Percentiles rank a stretch among this genome's conserved stretches.
Evolutionary conservation across 495 filamentous ascomycete genomes (phyloP).

Genomic region (Collariella sp.): DNA sequence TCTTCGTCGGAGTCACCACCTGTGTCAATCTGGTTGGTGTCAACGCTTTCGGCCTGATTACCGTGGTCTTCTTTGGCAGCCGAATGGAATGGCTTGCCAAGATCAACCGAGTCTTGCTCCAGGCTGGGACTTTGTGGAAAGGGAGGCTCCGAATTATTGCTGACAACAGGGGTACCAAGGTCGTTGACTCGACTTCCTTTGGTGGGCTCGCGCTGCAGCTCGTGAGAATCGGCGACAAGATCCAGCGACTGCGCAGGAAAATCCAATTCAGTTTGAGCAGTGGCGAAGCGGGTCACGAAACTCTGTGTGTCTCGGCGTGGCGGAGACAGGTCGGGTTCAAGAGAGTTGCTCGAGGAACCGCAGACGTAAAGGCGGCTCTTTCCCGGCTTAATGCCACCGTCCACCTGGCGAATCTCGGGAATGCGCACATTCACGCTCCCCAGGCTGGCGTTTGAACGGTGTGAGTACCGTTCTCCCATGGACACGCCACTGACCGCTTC

Average conservation of each 20-base stretch:
- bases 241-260: not conserved
- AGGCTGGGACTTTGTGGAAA: no score
- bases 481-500: not conserved
- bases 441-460: not conserved
- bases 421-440: not conserved
- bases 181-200: not conserved
- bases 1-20: constrained; percentile 25
- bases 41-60: not conserved
- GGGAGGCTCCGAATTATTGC: not conserved
- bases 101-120: not conserved
- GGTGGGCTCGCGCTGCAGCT: not conserved
- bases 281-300: not conserved
- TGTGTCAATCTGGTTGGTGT: not conserved
- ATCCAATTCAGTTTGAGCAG: not conserved
- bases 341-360: constrained; percentile 1
- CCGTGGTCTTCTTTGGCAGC: not conserved
- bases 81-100: not conserved
- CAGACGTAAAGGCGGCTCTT: constrained; percentile 2
- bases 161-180: not conserved
- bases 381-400: not conserved
- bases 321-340: constrained; percentile 6
- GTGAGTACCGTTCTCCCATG: not conserved
- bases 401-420: not conserved
- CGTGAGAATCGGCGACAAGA: constrained; percentile 1
- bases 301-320: not conserved